Evolutionary conservation across 768 basidiomycete species (phyloP).

Genomic region (Plicaturopsis crispa): DNA sequence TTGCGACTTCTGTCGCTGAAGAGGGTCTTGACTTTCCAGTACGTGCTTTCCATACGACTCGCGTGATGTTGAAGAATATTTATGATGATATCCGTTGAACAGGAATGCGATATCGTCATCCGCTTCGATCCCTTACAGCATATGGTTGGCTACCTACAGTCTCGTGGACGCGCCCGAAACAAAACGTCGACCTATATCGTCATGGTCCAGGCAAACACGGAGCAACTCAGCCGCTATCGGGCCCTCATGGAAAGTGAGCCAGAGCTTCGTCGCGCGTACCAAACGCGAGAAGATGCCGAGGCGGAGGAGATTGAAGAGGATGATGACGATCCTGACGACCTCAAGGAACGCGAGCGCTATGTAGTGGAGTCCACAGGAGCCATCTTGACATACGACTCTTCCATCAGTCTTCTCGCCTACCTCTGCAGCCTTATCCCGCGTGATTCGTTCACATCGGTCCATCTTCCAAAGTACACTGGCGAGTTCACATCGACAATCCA

Average conservation of each 20-base stretch:
- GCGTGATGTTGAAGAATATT: too few relatives aligned
- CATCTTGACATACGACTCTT: conserved; percentile 69
- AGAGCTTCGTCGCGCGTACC: conserved; percentile 53
- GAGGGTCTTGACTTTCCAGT: conserved; percentile 90
- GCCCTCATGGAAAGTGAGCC: conserved; percentile 55
- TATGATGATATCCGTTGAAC: conserved; percentile 2
- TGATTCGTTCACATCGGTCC: conserved; percentile 58
- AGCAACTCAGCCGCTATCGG: conserved; percentile 51
- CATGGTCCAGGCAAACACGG: conserved; percentile 60
- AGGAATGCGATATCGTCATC: conserved; percentile 83
- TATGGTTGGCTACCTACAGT: conserved; percentile 85
- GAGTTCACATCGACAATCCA: conserved; percentile 50
- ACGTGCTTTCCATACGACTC: conserved; percentile 11
- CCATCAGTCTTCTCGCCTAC: conserved; percentile 61
- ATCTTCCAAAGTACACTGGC: conserved; percentile 54
- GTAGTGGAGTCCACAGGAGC: conserved; percentile 69
- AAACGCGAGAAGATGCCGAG: conserved; percentile 23
- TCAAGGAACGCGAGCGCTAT: conserved; percentile 65
- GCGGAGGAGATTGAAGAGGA: conserved; percentile 30
- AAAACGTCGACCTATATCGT: conserved; percentile 72
- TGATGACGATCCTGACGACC: conserved; percentile 39
- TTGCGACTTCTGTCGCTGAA: conserved; percentile 85
- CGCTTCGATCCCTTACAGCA: conserved; percentile 80
- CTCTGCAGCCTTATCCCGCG: conserved; percentile 74
- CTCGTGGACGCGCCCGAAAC: conserved; percentile 78